Conservation (phyloP, 257 asterid species). For the Capsicum chinense region DNA sequence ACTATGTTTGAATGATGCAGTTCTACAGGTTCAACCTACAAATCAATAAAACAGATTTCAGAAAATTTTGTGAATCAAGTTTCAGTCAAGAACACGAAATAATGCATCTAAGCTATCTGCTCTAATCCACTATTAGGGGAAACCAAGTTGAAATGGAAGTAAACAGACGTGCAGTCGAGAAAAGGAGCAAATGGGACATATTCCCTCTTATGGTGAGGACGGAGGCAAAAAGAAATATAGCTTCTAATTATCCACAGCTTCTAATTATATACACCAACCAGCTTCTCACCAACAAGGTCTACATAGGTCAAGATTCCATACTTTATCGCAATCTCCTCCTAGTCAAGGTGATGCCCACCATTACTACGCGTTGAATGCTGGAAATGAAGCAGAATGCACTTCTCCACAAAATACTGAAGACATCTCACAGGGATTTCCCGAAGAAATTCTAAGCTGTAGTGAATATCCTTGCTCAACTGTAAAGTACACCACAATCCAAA, state of each 20-base stretch:
- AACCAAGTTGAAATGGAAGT: neutral
- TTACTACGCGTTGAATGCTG: neutral
- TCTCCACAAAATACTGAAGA: neutral
- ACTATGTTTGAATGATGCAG: constrained; percentile 1
- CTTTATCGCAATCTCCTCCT: neutral
- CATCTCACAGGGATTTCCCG: neutral
- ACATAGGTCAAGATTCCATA: neutral
- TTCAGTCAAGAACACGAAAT: neutral
- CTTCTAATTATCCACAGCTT: constrained; percentile 9
- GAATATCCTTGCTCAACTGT: neutral
- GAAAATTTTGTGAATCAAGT: neutral
- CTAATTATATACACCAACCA: neutral
- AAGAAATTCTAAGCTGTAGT: neutral
- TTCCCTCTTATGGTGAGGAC: neutral
- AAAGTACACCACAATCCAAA: neutral
- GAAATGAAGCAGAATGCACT: neutral
- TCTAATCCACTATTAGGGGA: neutral
- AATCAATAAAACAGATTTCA: constrained; percentile 21
- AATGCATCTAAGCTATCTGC: neutral
- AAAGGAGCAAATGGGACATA: neutral
- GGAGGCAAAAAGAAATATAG: neutral
- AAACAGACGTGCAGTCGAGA: neutral
- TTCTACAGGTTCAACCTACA: constrained; percentile 21
- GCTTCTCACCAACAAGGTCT: neutral
- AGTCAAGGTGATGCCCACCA: neutral